Percentiles rank a stretch among this genome's conserved stretches.
These are phyloP conservation scores for Lathyrus sativus DNA, from an alignment of 306 rosid genomes.

Conservation along the genomic window DNA sequence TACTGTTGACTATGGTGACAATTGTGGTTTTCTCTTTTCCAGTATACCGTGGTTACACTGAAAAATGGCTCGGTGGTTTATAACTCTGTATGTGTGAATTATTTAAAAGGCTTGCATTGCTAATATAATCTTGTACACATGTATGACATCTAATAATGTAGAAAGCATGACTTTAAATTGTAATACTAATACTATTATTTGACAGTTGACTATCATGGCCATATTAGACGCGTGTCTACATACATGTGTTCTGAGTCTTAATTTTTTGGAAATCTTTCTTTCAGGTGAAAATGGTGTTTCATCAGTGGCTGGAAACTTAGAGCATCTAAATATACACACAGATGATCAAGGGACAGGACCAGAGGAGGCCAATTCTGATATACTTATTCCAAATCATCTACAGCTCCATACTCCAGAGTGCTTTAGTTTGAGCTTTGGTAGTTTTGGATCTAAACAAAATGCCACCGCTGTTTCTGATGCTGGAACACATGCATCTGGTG, in stretches of 20 bases:
- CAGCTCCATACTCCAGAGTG: slow-evolving; percentile 93
- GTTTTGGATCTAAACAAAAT: slow-evolving; percentile 76
- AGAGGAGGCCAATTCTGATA: slow-evolving; percentile 76
- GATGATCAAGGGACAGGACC: slow-evolving; percentile 64
- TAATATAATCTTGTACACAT: not conserved
- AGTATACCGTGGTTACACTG: slow-evolving; percentile 5
- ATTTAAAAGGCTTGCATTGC: not conserved
- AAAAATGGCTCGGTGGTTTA: slow-evolving; percentile 14
- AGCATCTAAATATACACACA: slow-evolving; percentile 66
- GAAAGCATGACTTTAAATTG: not conserved
- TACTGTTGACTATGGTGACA: slow-evolving; percentile 19
- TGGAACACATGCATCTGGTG: slow-evolving; percentile 52
- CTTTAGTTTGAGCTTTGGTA: slow-evolving; percentile 93
- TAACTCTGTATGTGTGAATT: not conserved
- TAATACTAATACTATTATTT: slow-evolving; percentile 3
- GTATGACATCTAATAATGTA: slow-evolving; percentile 22
- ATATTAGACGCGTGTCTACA: not conserved
- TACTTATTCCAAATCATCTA: slow-evolving; percentile 90
- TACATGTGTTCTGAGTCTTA: not conserved
- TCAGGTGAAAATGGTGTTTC: slow-evolving; percentile 73
- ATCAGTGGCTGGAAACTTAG: slow-evolving; percentile 68
- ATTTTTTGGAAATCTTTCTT: slow-evolving; percentile 13
- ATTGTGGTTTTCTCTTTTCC: not conserved
- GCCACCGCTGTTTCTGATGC: slow-evolving; percentile 49
- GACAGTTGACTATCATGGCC: slow-evolving; percentile 14